Percentiles rank a stretch among this genome's conserved stretches.
phyloP scores from a whole-genome alignment of 192 early-diverging fungal genomes.

The Coemansia sp. region DNA sequence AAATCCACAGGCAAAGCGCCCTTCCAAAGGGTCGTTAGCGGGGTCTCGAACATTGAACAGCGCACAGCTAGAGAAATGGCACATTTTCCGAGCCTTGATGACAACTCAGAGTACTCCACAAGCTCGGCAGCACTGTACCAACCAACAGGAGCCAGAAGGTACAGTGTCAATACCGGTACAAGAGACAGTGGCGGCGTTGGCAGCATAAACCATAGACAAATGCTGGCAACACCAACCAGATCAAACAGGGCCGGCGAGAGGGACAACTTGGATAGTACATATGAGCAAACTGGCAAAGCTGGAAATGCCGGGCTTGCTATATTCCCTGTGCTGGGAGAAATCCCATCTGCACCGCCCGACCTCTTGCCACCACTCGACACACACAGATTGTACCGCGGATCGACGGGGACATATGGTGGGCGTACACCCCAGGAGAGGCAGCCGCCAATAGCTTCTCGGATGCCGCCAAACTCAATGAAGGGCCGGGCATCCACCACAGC shows the following conservation, averaged over 20 bases:
- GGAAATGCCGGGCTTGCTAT: constrained; percentile 18
- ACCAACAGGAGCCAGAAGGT: not conserved
- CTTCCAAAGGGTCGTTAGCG: constrained; percentile 10
- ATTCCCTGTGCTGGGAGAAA: constrained; percentile 30
- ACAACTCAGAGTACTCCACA: constrained; percentile 17
- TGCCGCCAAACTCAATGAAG: not conserved
- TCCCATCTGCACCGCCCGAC: constrained; percentile 2
- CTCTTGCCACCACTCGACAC: constrained; percentile 5
- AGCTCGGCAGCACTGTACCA: constrained; percentile 1
- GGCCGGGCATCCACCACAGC: not conserved
- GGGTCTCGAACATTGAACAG: constrained; percentile 1
- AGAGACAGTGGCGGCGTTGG: not conserved
- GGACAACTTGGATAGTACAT: not conserved
- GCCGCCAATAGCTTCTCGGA: constrained; percentile 1
- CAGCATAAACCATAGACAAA: constrained; percentile 4
- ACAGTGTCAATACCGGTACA: constrained; percentile 7
- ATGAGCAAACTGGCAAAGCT: not conserved
- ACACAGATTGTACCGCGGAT: constrained; percentile 15
- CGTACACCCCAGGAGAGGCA: not conserved
- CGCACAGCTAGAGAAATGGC: not conserved
- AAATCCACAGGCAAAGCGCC: constrained; percentile 8
- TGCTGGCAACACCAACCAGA: not conserved
- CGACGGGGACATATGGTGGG: constrained; percentile 3
- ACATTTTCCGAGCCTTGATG: constrained; percentile 18
- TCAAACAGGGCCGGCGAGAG: constrained; percentile 1